phyloP scores from a whole-genome alignment of 73 alveolate genomes.

The Effrenium voratum region DNA sequence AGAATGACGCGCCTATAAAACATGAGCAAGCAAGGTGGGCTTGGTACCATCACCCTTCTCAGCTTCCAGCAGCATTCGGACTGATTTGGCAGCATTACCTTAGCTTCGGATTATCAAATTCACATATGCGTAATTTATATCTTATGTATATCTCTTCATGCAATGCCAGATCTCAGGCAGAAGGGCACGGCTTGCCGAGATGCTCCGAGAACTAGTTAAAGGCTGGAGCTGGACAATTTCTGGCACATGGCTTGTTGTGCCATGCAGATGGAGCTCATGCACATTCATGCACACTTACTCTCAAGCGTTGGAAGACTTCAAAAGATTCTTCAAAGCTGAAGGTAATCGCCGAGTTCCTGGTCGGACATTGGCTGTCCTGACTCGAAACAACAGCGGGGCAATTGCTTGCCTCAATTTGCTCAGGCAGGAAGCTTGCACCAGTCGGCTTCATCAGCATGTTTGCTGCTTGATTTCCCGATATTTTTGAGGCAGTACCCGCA shows the following conservation, averaged over 20 bases:
- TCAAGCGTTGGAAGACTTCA: neutral
- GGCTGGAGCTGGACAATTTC: no score
- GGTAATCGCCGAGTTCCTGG: constrained; percentile 68
- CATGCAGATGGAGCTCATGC: neutral
- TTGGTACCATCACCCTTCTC: no score
- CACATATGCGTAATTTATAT: no score
- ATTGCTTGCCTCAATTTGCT: constrained; percentile 76
- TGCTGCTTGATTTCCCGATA: neutral
- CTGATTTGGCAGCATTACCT: no score
- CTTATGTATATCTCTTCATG: no score
- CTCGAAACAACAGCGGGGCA: constrained; percentile 68
- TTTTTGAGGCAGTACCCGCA: no score
- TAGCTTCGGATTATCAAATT: no score
- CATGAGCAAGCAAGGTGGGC: no score
- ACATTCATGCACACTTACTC: neutral
- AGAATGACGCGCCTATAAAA: no score
- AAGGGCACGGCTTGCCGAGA: constrained; percentile 37
- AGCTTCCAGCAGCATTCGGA: no score
- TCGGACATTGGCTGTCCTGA: constrained; percentile 65
- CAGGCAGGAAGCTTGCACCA: constrained; percentile 1
- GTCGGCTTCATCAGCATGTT: neutral
- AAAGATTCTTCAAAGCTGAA: neutral
- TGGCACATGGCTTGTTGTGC: no score
- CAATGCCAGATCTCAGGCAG: constrained; percentile 58
- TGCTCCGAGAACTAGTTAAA: constrained; percentile 68